A percentile compares a stretch with the other conserved stretches of the same genome.
These are phyloP conservation scores for Trichoderma pleuroti DNA, from an alignment of 2,329 filamentous ascomycete genomes.

Conservation along the genomic window DNA sequence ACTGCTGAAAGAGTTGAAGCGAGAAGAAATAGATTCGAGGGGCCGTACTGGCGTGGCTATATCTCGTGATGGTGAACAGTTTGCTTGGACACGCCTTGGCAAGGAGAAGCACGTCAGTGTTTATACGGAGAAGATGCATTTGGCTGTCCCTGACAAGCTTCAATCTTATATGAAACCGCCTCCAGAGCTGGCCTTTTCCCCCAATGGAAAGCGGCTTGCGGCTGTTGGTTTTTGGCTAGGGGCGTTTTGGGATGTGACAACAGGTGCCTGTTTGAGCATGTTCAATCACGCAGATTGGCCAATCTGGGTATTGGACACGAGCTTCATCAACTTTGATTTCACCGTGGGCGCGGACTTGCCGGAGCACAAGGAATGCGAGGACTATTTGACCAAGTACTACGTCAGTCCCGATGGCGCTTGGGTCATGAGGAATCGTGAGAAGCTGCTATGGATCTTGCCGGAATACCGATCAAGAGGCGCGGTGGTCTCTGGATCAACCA, in stretches of 20 bases:
- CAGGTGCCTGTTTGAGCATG: neutral
- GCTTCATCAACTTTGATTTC: neutral
- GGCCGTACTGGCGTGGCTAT: neutral
- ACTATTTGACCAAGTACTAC: neutral
- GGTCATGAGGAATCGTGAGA: neutral
- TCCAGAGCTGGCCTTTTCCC: neutral
- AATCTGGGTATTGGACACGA: neutral
- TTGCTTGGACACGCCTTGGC: neutral
- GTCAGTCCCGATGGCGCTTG: neutral
- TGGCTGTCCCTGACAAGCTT: accelerated
- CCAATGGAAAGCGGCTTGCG: neutral
- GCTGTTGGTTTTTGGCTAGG: accelerated
- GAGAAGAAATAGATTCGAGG: neutral
- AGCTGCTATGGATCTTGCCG: neutral
- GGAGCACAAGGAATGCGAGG: accelerated
- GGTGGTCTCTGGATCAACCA: neutral
- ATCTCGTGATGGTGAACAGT: neutral
- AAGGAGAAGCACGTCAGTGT: too few relatives aligned
- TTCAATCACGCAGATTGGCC: neutral
- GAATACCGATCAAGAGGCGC: neutral
- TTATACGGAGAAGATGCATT: neutral
- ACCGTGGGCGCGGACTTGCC: neutral
- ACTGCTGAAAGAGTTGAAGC: neutral
- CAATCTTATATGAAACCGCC: accelerated
- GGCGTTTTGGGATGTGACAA: neutral